A percentile compares a stretch with the other conserved stretches of the same genome.
These are phyloP conservation scores for Elaeis guineensis DNA, from an alignment of 176 grass and related monocot genomes.

Conservation along the genomic window DNA sequence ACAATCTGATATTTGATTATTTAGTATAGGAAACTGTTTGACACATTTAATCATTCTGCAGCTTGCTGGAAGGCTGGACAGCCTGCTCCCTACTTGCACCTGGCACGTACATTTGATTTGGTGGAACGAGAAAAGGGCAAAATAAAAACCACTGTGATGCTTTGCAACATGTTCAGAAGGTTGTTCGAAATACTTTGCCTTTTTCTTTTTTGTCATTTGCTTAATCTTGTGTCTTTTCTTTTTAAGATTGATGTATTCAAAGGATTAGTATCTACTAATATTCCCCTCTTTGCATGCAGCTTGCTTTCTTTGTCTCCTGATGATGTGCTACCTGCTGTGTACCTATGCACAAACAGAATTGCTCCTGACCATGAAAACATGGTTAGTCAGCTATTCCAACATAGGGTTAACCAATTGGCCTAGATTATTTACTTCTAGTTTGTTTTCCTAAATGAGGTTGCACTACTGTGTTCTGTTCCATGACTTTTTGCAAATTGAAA, in stretches of 20 bases:
- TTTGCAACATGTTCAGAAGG: slow-evolving; percentile 98
- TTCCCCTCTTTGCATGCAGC: slow-evolving; percentile 43
- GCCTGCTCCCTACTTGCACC: slow-evolving; percentile 86
- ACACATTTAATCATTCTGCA: slow-evolving; percentile 45
- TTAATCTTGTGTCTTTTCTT: slow-evolving; percentile 23
- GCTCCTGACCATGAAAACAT: slow-evolving; percentile 87
- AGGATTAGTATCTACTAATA: slow-evolving; percentile 21
- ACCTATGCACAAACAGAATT: slow-evolving; percentile 91
- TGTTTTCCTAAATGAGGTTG: too few relatives aligned
- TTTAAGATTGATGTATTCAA: slow-evolving; percentile 16
- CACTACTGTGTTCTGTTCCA: too few relatives aligned
- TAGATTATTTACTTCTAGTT: too few relatives aligned
- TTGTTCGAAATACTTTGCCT: slow-evolving; percentile 6
- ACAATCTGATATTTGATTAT: not conserved
- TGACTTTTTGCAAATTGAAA: too few relatives aligned
- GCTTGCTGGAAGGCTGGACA: slow-evolving; percentile 94
- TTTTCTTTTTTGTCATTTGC: not conserved
- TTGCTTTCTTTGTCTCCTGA: slow-evolving; percentile 86
- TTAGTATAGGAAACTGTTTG: slow-evolving; percentile 28
- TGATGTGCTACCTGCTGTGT: slow-evolving; percentile 88
- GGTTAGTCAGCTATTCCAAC: slow-evolving; percentile 36
- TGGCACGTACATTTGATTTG: slow-evolving; percentile 84
- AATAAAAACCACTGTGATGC: slow-evolving; percentile 67
- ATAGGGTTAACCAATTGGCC: too few relatives aligned
- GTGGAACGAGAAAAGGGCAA: slow-evolving; percentile 92